phyloP scores from a whole-genome alignment of 2,329 filamentous ascomycete genomes.

The Penicillium sp. region DNA sequence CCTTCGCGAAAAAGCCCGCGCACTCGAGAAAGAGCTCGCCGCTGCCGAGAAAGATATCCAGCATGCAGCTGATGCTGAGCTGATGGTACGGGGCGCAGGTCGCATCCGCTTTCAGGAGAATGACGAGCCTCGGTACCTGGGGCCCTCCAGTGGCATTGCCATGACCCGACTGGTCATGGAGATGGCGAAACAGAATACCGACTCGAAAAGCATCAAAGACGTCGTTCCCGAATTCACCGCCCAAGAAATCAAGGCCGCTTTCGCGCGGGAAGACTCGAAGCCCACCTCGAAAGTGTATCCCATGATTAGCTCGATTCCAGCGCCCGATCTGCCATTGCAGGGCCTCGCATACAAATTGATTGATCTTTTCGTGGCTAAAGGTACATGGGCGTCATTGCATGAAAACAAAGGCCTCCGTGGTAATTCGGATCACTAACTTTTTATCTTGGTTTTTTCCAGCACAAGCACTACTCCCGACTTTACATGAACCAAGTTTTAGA shows the following conservation, averaged over 20 bases:
- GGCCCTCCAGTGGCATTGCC: constrained; percentile 90
- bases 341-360: constrained; percentile 75
- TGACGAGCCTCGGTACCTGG: constrained; percentile 87
- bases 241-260: constrained; percentile 67
- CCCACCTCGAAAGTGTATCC: constrained; percentile 81
- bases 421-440: constrained; percentile 21
- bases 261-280: constrained; percentile 63
- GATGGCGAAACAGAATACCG: constrained; percentile 88
- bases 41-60: constrained; percentile 76
- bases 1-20: constrained; percentile 80
- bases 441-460: constrained; percentile 51
- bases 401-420: neutral
- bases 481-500: constrained; percentile 80
- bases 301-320: constrained; percentile 81
- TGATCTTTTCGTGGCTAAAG: constrained; percentile 82
- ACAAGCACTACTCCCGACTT: constrained; percentile 80
- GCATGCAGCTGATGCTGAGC: constrained; percentile 69
- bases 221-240: constrained; percentile 75
- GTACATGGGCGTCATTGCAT: constrained; percentile 47
- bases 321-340: constrained; percentile 70
- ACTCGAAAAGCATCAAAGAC: constrained; percentile 86
- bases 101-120: constrained; percentile 80
- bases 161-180: constrained; percentile 96
- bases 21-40: constrained; percentile 77
- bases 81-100: constrained; percentile 82